These are phyloP conservation scores for Prunus dulcis DNA, from an alignment of 306 rosid species.

Conservation along the genomic window DNA sequence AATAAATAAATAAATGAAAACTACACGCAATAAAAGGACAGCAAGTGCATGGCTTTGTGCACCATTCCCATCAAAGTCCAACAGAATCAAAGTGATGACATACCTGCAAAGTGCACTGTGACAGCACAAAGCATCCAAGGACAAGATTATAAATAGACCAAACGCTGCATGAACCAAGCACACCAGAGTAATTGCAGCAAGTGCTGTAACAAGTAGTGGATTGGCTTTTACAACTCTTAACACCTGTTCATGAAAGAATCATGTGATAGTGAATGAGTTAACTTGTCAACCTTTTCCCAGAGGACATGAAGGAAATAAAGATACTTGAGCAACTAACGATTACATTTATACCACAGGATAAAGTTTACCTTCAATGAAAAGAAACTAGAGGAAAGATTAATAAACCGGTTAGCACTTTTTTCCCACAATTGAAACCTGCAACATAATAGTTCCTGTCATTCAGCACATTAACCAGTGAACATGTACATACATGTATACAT, in stretches of 20 bases:
- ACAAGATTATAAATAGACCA: constrained; percentile 66
- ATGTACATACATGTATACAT: neutral
- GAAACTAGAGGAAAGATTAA: constrained; percentile 44
- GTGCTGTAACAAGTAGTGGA: constrained; percentile 55
- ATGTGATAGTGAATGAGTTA: constrained; percentile 28
- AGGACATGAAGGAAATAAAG: constrained; percentile 9
- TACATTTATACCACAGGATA: constrained; percentile 7
- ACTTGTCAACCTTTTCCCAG: constrained; percentile 14
- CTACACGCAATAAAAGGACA: neutral
- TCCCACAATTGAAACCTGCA: constrained; percentile 82
- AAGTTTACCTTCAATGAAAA: constrained; percentile 68
- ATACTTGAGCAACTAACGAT: neutral
- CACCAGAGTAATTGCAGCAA: constrained; percentile 62
- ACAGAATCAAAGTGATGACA: constrained; percentile 17
- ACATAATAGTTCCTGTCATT: constrained; percentile 28
- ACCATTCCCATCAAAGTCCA: neutral
- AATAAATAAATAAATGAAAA: neutral
- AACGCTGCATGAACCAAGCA: constrained; percentile 85
- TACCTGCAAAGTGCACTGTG: constrained; percentile 92
- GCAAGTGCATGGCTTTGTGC: neutral
- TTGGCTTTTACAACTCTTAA: constrained; percentile 60
- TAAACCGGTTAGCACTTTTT: constrained; percentile 41
- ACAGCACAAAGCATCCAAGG: constrained; percentile 73
- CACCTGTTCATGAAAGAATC: constrained; percentile 47
- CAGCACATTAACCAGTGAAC: constrained; percentile 13